Conservation (phyloP, 78 protist genomes). For the Dictyostelium discoideum region DNA sequence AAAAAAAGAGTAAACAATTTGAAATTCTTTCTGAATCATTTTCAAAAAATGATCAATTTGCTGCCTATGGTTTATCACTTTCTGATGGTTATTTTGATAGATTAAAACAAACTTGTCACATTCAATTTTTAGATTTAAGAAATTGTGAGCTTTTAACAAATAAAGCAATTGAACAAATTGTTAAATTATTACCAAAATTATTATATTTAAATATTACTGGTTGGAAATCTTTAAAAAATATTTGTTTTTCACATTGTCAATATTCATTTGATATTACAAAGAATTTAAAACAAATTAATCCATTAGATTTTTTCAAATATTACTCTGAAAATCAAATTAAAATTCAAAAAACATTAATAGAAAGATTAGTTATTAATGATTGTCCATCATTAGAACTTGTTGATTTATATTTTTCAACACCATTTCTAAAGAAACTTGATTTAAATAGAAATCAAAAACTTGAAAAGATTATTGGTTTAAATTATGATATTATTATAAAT, state of each 20-base stretch:
- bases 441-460: neutral
- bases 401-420: neutral
- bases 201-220: neutral
- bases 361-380: neutral
- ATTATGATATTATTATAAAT: neutral
- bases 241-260: neutral
- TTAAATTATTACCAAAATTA: neutral
- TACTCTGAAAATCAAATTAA: neutral
- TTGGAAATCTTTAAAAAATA: neutral
- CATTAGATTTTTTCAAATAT: neutral
- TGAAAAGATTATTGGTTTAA: neutral
- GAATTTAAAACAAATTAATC: neutral
- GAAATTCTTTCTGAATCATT: neutral
- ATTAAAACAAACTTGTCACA: neutral
- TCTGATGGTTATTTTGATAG: neutral
- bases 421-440: neutral
- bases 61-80: neutral
- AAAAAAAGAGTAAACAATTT: neutral
- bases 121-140: conserved; percentile 27
- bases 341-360: neutral
- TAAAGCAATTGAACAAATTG: neutral
- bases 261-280: neutral
- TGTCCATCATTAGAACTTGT: neutral
- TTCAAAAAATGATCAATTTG: neutral
- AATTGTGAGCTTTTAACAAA: neutral